These are phyloP conservation scores for Fusarium staphyleae DNA, from an alignment of 2,329 filamentous ascomycete genomes.

Conservation along the genomic window DNA sequence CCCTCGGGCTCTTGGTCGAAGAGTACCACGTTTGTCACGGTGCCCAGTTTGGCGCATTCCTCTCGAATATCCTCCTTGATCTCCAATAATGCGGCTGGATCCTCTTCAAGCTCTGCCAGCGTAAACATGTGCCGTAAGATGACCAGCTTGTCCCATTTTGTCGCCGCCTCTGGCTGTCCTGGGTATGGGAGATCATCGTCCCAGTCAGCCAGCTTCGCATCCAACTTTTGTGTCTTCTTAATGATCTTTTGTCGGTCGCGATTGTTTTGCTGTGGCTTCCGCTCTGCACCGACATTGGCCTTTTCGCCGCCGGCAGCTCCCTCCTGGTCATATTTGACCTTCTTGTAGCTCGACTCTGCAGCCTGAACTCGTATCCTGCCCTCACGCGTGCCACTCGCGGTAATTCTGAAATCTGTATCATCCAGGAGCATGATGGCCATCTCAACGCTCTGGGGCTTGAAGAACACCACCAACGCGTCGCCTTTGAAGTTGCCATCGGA, in stretches of 20 bases:
- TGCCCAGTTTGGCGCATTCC: conserved; percentile 84
- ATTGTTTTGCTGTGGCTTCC: conserved; percentile 58
- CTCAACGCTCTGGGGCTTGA: conserved; percentile 90
- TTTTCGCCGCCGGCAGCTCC: conserved; percentile 31
- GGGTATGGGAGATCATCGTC: conserved; percentile 80
- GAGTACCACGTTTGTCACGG: conserved; percentile 88
- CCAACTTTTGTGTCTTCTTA: conserved; percentile 87
- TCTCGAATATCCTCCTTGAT: conserved; percentile 95
- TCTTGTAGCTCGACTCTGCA: conserved; percentile 92
- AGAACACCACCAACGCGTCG: conserved; percentile 91
- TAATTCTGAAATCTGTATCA: conserved; percentile 80
- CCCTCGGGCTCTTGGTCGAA: conserved; percentile 88
- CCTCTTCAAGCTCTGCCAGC: conserved; percentile 81
- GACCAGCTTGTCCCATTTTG: conserved; percentile 78
- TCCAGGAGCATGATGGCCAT: conserved; percentile 83
- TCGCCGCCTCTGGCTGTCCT: conserved; percentile 50
- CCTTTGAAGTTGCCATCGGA: conserved; percentile 87
- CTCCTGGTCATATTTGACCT: conserved; percentile 70
- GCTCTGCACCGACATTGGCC: conserved; percentile 43
- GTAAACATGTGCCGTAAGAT: conserved; percentile 96
- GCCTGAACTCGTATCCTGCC: conserved; percentile 81
- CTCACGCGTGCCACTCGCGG: conserved; percentile 55
- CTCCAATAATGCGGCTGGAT: conserved; percentile 81
- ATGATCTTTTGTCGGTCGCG: conserved; percentile 90
- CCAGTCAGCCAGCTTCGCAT: conserved; percentile 94